Base-by-base conservation (phyloP, 192 early-diverging fungal species). In the Entomortierella parvispora region DNA sequence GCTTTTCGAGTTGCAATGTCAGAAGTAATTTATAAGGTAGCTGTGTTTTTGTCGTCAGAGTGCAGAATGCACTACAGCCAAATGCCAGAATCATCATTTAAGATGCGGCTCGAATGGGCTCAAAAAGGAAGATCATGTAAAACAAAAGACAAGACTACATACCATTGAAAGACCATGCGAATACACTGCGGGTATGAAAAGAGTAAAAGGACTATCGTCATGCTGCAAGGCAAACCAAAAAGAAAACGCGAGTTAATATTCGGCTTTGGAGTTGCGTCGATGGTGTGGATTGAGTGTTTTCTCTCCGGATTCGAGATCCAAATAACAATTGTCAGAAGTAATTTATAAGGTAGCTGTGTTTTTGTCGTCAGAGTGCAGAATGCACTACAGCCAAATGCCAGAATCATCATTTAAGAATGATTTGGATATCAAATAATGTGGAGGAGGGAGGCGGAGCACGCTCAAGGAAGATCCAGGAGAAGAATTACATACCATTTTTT, bases 371-470 rank as follows among this genome's bases (percentile, higher is more conserved):
- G 74, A 58, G 61, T 53, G 18, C 74, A 77, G 65, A 77, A 77
- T 58, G 74, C 31, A 53, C 61, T 77, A 77, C 74, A 77, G 74
- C 74, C 74, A 77, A 77, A 77, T 77, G 74, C 74, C 74, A 68
- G 74, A 64, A 63, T 77, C 74, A 77, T 77, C 72, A 77, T 67
- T 42, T 26, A 33, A 63, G 34, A 29, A 23, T 20, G 18, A 44
- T 9, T 59, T 14, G 45, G 52, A 5, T 5, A 40, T 40, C 37
- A 40, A 40, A 40, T 5, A 12, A 9, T 5, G 37, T 40, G 37
- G 12, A 9, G 5, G 5, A 40, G 37, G 37, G 37, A 40, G 37
- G 37, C 5, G 37, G n/a, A n/a, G n/a, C n/a, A n/a, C n/a, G n/a
- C n/a, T n/a, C n/a, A n/a, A n/a, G n/a, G n/a, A n/a, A n/a, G n/a